phyloP scores from a whole-genome alignment of 1,284 basidiomycete species.

The Rhodofomes roseus region DNA sequence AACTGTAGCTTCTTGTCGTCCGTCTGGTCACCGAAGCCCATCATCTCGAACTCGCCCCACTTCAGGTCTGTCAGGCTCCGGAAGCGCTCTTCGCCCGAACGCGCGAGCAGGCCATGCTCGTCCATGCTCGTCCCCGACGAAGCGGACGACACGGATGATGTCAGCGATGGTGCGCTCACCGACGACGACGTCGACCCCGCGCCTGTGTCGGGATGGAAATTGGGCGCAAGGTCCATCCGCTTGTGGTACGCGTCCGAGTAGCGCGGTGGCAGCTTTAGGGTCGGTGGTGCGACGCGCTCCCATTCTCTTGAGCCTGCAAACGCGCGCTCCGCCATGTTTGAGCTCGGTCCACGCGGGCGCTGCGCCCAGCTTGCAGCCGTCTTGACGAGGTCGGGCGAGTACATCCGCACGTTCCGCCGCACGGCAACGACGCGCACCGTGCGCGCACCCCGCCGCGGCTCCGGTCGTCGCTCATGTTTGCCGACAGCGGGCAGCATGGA shows the following conservation, averaged over 20 bases:
- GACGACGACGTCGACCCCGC: constrained; percentile 22
- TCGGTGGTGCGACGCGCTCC: constrained; percentile 60
- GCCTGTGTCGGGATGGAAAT: constrained; percentile 52
- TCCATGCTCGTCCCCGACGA: constrained; percentile 29
- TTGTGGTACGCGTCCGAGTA: constrained; percentile 73
- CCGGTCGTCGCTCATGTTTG: constrained; percentile 40
- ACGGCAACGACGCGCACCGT: constrained; percentile 71
- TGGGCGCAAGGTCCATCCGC: constrained; percentile 59
- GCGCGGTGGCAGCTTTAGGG: constrained; percentile 49
- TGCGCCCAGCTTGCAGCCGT: constrained; percentile 69
- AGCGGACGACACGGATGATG: constrained; percentile 27
- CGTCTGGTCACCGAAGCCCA: constrained; percentile 63
- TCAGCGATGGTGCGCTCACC: constrained; percentile 23
- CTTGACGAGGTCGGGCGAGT: constrained; percentile 76
- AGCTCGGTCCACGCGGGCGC: constrained; percentile 26
- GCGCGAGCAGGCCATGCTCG: constrained; percentile 27
- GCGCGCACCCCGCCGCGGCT: constrained; percentile 68
- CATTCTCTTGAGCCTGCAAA: constrained; percentile 65
- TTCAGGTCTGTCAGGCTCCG: constrained; percentile 77
- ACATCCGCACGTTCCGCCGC: constrained; percentile 76
- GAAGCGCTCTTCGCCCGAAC: constrained; percentile 62
- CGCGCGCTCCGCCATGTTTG: constrained; percentile 33
- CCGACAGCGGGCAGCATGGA: constrained; percentile 48
- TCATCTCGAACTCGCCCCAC: constrained; percentile 85
- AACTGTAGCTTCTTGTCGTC: constrained; percentile 77